phyloP scores from a whole-genome alignment of 2,329 filamentous ascomycete genomes.

The Trichoderma cornu-damae region DNA sequence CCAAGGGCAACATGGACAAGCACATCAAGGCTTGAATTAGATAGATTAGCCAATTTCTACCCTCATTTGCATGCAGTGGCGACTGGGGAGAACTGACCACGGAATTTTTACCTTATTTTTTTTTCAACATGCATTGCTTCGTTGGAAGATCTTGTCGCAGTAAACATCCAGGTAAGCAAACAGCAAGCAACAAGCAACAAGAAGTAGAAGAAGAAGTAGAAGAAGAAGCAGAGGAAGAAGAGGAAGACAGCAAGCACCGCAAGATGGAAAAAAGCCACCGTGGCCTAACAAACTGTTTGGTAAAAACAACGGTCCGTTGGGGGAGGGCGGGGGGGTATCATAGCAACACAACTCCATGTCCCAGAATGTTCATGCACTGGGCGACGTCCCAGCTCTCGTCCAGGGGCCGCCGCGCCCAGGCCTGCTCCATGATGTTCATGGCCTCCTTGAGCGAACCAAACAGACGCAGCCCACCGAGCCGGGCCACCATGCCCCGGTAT shows the following conservation, averaged over 20 bases:
- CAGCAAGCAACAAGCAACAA: no score
- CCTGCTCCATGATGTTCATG: slow-evolving; percentile 42
- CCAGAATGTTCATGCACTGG: slow-evolving; percentile 39
- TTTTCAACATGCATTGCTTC: neutral
- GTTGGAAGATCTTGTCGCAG: neutral
- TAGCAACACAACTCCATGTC: slow-evolving; percentile 38
- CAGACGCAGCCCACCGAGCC: slow-evolving; percentile 39
- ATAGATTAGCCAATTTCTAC: neutral
- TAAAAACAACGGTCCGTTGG: neutral
- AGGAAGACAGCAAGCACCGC: neutral
- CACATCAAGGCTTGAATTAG: neutral
- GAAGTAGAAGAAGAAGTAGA: neutral
- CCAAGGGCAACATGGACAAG: neutral
- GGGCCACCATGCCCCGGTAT: slow-evolving; percentile 39
- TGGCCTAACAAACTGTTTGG: neutral
- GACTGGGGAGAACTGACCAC: neutral
- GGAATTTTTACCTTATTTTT: no score
- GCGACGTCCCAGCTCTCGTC: slow-evolving; percentile 43
- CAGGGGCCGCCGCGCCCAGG: slow-evolving; percentile 39
- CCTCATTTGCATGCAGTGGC: neutral
- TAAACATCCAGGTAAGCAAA: neutral
- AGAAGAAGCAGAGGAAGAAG: neutral
- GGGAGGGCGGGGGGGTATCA: slow-evolving; percentile 27
- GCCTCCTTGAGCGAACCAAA: slow-evolving; percentile 44
- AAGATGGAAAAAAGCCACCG: neutral